These are phyloP conservation scores for Colletotrichum euphorbiae DNA, from an alignment of 2,329 filamentous ascomycete genomes.

Conservation along the genomic window DNA sequence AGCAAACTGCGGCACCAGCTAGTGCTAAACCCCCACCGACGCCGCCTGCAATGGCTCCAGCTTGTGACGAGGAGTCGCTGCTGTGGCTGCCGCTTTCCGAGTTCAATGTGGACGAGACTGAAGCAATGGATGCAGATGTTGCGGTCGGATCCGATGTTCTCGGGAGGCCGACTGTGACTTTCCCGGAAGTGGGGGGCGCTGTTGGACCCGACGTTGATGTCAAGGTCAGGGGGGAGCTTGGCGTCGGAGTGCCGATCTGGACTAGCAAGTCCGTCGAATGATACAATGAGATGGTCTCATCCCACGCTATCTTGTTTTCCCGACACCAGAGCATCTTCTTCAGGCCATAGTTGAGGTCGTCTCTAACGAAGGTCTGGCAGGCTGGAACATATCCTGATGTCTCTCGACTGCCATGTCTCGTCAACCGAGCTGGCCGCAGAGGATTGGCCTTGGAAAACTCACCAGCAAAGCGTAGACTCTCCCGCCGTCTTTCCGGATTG, in stretches of 20 bases:
- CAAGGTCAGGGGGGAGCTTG: not conserved
- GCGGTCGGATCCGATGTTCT: not conserved
- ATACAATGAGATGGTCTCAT: constrained; percentile 9
- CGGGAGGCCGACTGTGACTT: too few relatives aligned
- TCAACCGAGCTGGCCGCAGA: not conserved
- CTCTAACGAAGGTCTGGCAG: constrained; percentile 15
- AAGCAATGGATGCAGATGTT: not conserved
- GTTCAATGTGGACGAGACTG: not conserved
- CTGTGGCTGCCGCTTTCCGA: not conserved
- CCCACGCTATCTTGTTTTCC: not conserved
- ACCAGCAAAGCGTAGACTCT: constrained; percentile 10
- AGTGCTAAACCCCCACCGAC: not conserved
- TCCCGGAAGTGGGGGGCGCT: too few relatives aligned
- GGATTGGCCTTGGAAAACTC: not conserved
- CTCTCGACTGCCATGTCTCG: constrained; percentile 1
- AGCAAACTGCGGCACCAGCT: not conserved
- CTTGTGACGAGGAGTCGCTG: not conserved
- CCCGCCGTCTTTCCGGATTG: not conserved
- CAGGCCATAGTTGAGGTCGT: not conserved
- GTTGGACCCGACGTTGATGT: not conserved
- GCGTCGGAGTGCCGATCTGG: not conserved
- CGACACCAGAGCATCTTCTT: constrained; percentile 7
- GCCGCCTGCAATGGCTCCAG: not conserved
- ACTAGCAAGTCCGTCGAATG: not conserved
- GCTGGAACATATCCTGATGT: not conserved